phyloP scores from a whole-genome alignment of 176 grass and related monocot species.

The Lolium rigidum region DNA sequence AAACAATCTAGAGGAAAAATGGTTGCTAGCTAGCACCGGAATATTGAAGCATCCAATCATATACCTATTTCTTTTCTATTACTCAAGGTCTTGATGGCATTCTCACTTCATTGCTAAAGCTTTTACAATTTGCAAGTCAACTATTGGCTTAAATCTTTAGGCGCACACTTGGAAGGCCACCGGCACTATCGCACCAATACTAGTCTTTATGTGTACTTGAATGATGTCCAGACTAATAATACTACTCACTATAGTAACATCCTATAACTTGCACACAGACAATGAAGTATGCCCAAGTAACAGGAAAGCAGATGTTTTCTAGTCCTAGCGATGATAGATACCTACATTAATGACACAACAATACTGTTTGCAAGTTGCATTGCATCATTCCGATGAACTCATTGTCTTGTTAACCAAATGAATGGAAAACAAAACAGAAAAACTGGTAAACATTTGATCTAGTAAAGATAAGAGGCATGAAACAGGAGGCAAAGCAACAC shows the following conservation, averaged over 20 bases:
- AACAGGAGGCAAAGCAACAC: constrained; percentile 15
- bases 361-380: constrained; percentile 24
- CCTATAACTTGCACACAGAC: background rate
- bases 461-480: constrained; percentile 28
- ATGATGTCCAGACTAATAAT: background rate
- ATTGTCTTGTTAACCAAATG: constrained; percentile 8
- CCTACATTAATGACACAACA: constrained; percentile 1
- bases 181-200: background rate
- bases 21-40: background rate
- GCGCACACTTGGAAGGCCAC: background rate
- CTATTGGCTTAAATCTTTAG: background rate
- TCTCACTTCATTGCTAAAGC: constrained; percentile 16
- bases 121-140: background rate
- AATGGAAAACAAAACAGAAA: background rate
- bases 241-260: background rate
- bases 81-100: background rate
- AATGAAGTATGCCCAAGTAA: constrained; percentile 5
- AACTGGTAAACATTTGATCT: background rate
- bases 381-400: constrained; percentile 16
- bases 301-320: background rate
- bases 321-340: background rate
- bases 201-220: background rate
- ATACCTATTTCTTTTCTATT: background rate
- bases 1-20: background rate
- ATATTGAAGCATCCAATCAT: constrained; percentile 2